These are phyloP conservation scores for Leptomonas pyrrhocoris DNA, from an alignment of 208 protist species.

Conservation along the genomic window DNA sequence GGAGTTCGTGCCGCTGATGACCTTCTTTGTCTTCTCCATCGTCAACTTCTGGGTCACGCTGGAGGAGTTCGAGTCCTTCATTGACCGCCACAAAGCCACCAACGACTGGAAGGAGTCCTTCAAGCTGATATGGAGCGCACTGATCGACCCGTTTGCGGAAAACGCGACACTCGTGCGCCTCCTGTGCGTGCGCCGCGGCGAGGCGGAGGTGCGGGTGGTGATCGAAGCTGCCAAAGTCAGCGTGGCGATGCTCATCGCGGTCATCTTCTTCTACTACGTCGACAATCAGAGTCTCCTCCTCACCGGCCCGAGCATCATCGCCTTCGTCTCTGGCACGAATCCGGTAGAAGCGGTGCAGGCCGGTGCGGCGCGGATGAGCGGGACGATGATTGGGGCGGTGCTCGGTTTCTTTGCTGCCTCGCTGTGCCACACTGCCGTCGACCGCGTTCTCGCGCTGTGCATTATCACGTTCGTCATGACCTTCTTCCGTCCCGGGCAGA, in stretches of 20 bases:
- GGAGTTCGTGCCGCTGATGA: conserved; percentile 83
- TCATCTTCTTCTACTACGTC: conserved; percentile 80
- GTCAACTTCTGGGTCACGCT: conserved; percentile 79
- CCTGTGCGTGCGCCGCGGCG: conserved; percentile 36
- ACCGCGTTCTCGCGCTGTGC: conserved; percentile 61
- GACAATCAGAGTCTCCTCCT: conserved; percentile 62
- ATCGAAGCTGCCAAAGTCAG: conserved; percentile 81
- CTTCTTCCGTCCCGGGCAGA: conserved; percentile 62
- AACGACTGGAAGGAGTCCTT: conserved; percentile 40
- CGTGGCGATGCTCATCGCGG: conserved; percentile 73
- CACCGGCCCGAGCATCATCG: conserved; percentile 79
- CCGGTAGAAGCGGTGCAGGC: conserved; percentile 73
- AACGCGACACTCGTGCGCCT: conserved; percentile 45
- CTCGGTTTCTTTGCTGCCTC: conserved; percentile 77
- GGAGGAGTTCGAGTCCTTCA: conserved; percentile 46
- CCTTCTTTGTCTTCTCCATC: conserved; percentile 84
- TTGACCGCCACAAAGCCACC: conserved; percentile 28
- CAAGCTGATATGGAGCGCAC: conserved; percentile 32
- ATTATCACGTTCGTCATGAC: conserved; percentile 74
- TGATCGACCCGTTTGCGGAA: conserved; percentile 48
- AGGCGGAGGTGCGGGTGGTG: conserved; percentile 58
- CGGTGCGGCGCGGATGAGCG: conserved; percentile 57
- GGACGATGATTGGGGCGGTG: conserved; percentile 71
- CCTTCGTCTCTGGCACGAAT: conserved; percentile 77
- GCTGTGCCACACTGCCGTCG: conserved; percentile 47